Evolutionary conservation across 2,329 filamentous ascomycete genomes (phyloP), one percentile per base, ranked within the genome.

Genomic region (Talaromyces funiculosus): DNA sequence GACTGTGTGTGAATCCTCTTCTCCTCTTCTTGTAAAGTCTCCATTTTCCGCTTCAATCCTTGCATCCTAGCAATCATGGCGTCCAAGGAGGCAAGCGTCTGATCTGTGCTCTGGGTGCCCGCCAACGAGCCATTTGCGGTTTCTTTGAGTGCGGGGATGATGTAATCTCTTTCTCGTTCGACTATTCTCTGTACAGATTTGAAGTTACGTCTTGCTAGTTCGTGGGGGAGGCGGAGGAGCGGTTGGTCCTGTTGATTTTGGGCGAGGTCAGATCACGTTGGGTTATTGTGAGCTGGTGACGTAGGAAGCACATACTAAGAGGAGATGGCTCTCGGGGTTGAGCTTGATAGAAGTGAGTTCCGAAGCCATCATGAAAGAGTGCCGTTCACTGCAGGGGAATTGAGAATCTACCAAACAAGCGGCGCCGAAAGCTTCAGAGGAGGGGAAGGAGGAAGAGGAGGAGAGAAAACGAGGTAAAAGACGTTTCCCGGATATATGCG

Each of bases 181-280:
- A 80, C 73, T 53, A 75, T 69, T 45, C 77, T 73, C 65, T 76
- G 80, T 45, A 88, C 86, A 3, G 88, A 86, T 69, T 96, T 94
- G 78, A 97, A 95, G 78, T 96, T 97, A 74, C 94, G 93, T 60
- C 92, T 89, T 22, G 95, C 87, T 61, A 97, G 88, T 73, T 97
- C 94, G 76, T 93, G 89, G 18, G 94, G 94, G 22, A 97, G 86
- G 35, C 92, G 91, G 66, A 99, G 86, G 66, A 97, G 89, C 3
- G 93, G 89, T 83, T 97, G 93, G 72, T 99, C 94, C 92, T 93
- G 42, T 49, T 16, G 53, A 47, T 29, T 43, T 42, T 6, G 22
- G 47, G 37, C 42, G 58, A 22, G 59, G 37, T 43, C 47, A 64
- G 26, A 58, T 62, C 59, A 54, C 40, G 14, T 18, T 35, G 33